Conservation (phyloP, 2,329 filamentous ascomycete species). For the Ploettnerulaceae sp. region DNA sequence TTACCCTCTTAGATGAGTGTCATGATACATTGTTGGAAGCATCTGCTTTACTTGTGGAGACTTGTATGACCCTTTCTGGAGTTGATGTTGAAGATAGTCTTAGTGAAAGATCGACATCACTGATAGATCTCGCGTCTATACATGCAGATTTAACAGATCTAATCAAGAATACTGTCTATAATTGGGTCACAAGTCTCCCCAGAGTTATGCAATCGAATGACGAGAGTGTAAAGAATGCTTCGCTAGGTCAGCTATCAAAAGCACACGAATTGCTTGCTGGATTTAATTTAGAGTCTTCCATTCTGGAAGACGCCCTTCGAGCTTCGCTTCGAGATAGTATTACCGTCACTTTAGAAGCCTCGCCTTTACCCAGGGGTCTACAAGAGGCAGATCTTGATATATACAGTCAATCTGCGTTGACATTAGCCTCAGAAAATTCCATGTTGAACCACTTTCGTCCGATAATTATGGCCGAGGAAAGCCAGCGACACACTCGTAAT, state of each 20-base stretch:
- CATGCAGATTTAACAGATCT: constrained; percentile 58
- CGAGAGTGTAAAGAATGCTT: constrained; percentile 67
- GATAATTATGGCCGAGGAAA: constrained; percentile 58
- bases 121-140: constrained; percentile 58
- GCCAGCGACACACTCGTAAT: constrained; percentile 56
- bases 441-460: constrained; percentile 46
- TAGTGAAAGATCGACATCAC: constrained; percentile 39
- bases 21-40: constrained; percentile 66
- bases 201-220: constrained; percentile 80
- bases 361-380: constrained; percentile 11
- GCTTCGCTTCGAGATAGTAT: constrained; percentile 72
- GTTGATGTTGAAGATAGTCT: constrained; percentile 41
- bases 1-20: constrained; percentile 74
- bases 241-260: constrained; percentile 71
- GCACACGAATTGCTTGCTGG: constrained; percentile 62
- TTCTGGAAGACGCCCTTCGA: constrained; percentile 63
- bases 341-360: constrained; percentile 32
- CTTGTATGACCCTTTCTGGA: constrained; percentile 64
- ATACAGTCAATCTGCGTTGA: constrained; percentile 31
- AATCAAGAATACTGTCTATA: constrained; percentile 67
- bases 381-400: constrained; percentile 30
- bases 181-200: constrained; percentile 77
- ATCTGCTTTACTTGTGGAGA: constrained; percentile 70
- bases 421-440: constrained; percentile 22
- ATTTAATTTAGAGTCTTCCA: constrained; percentile 58